Evolutionary conservation across 2,329 filamentous ascomycete genomes (phyloP).

Genomic region (Fusarium camptoceras): DNA sequence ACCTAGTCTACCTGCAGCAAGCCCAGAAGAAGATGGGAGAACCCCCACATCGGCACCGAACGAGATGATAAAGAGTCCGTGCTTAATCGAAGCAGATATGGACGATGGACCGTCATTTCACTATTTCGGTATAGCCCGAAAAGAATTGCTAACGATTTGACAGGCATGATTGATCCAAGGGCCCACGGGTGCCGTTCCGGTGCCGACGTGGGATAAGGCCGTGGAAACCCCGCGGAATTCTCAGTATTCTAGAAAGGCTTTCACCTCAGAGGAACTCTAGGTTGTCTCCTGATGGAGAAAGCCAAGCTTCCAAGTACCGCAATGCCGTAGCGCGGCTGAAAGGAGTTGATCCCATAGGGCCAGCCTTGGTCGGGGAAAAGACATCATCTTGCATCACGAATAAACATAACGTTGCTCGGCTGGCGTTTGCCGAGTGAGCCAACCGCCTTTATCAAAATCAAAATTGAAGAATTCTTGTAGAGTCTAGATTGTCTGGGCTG

Average conservation of each 20-base stretch:
- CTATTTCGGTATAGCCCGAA: constrained; percentile 17
- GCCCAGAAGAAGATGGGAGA: neutral
- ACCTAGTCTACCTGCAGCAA: neutral
- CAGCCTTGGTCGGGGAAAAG: neutral
- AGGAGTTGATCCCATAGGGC: constrained; percentile 20
- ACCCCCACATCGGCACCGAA: constrained; percentile 40
- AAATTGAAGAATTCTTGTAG: constrained; percentile 1
- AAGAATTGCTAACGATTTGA: neutral
- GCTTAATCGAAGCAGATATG: neutral
- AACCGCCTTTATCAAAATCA: constrained; percentile 24
- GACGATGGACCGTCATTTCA: constrained; percentile 11
- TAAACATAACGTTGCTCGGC: constrained; percentile 22
- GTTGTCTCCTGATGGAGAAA: neutral
- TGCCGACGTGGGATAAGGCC: constrained; percentile 32
- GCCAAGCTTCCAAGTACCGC: neutral
- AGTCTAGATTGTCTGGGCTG: neutral
- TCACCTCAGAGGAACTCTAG: neutral
- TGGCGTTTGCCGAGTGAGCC: constrained; percentile 19
- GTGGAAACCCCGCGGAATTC: constrained; percentile 25
- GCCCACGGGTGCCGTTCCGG: constrained; percentile 25
- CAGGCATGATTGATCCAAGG: neutral
- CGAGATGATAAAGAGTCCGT: neutral
- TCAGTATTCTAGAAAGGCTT: constrained; percentile 39
- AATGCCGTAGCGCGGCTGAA: neutral
- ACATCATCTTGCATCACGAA: constrained; percentile 18